A percentile compares a stretch with the other conserved stretches of the same genome.
Conservation (phyloP, 1,284 basidiomycete species). For the Ceratobasidium sp. region DNA sequence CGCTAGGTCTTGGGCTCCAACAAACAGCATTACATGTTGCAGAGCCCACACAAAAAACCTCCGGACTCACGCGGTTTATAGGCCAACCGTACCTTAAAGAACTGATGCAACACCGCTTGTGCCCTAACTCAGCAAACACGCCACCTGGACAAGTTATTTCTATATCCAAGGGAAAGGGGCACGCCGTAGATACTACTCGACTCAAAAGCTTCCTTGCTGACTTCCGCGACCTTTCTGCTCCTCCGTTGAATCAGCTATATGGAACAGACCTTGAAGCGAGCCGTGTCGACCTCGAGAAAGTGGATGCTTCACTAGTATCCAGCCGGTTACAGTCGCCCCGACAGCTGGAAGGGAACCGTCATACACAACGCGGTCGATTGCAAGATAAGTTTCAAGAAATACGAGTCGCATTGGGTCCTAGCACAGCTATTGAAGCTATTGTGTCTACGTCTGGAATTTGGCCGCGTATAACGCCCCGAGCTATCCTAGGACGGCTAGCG, state of each 20-base stretch:
- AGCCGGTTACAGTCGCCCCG: neutral
- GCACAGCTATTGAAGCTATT: neutral
- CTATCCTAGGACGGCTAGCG: constrained; percentile 14
- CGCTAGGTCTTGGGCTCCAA: neutral
- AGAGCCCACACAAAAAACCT: neutral
- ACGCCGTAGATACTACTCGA: neutral
- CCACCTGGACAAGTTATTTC: neutral
- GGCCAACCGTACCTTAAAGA: neutral
- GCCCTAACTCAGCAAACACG: neutral
- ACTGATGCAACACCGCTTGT: neutral
- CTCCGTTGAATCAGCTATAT: neutral
- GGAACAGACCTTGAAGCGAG: constrained; percentile 1
- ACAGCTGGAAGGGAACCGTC: neutral
- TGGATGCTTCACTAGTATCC: too few species aligned
- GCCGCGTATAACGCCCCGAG: constrained; percentile 30
- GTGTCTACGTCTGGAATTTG: constrained; percentile 28
- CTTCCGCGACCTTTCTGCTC: neutral
- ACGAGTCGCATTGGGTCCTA: neutral
- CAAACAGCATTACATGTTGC: neutral
- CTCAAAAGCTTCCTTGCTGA: neutral
- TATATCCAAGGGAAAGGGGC: neutral
- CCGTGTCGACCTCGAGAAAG: neutral
- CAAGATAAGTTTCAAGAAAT: neutral
- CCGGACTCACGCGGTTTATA: neutral
- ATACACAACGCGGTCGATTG: neutral